Evolutionary conservation across 352 stramenopile genomes (phyloP), one percentile per base, ranked within the genome.

Genomic region (Phytophthora megakarya): DNA sequence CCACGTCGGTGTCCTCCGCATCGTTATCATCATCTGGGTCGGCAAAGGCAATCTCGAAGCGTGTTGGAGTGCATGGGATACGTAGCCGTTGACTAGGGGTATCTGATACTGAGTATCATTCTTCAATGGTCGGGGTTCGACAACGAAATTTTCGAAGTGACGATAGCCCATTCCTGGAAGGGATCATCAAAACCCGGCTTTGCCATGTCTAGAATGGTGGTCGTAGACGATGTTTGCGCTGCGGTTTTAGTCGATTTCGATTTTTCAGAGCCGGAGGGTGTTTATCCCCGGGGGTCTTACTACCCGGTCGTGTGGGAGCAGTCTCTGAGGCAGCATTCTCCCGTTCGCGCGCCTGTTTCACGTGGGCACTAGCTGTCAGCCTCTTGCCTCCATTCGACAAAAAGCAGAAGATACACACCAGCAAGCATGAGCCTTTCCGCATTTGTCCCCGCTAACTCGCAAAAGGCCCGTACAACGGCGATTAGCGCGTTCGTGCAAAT

Each of bases 381-480:
- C n/a, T n/a, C n/a, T n/a, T n/a, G n/a, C n/a, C n/a, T n/a, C n/a
- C n/a, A n/a, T n/a, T n/a, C n/a, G n/a, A n/a, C n/a, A n/a, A n/a
- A n/a, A n/a, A n/a, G n/a, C n/a, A n/a, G n/a, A n/a, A n/a, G n/a
- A n/a, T 5, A 32, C 26, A 32, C 26, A 32, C 26, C 9, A 32
- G 26, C 9, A 32, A 30, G 3, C 30, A 62, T 67, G 44, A 67
- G 43, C 28, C 43, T 67, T 0, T 30, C 44, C 3, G 43, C 45
- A n/a, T 62, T 62, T 15, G 47, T 66, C 4, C 47, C 47, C 13
- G 21, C 38, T 2, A 67, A 61, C 32, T 61, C 59, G 10, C 21
- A 67, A 18, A 67, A 61, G 16, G 50, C 25, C 1, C 59, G 59
- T 10, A 38, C 50, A 4, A 67, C 50, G 3, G 50, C 49, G 15